These are phyloP conservation scores for Naematelia aurantialba DNA, from an alignment of 768 basidiomycete species.

Conservation along the genomic window DNA sequence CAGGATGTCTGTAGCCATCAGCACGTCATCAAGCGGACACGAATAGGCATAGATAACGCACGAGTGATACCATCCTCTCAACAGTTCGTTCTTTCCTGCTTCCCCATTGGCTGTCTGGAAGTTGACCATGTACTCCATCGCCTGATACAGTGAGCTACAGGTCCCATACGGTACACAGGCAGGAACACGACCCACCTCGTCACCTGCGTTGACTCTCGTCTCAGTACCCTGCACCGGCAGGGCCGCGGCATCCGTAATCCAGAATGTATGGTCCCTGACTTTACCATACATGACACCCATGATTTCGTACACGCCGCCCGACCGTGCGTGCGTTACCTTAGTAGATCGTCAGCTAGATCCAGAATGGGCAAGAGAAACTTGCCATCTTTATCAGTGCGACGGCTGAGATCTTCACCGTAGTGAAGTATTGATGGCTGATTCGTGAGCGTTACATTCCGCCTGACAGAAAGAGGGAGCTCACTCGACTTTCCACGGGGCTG, in stretches of 20 bases:
- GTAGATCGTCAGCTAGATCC: background rate
- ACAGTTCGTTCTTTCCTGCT: constrained; percentile 55
- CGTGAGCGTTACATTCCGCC: background rate
- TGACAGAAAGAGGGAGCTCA: constrained; percentile 45
- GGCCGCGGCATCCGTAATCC: constrained; percentile 93
- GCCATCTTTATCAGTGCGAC: constrained; percentile 58
- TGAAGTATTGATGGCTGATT: constrained; percentile 54
- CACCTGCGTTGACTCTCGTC: constrained; percentile 92
- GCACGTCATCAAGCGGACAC: background rate
- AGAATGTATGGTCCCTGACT: constrained; percentile 56
- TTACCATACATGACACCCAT: constrained; percentile 99
- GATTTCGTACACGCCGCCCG: constrained; percentile 95
- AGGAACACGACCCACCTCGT: constrained; percentile 55
- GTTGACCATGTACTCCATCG: constrained; percentile 97
- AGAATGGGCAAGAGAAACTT: constrained; percentile 7
- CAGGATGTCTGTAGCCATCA: constrained; percentile 63
- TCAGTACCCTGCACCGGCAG: constrained; percentile 97
- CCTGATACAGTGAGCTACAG: constrained; percentile 44
- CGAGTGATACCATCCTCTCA: constrained; percentile 50
- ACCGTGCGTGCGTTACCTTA: constrained; percentile 75
- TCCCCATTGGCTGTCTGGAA: constrained; percentile 77
- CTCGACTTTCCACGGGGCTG: constrained; percentile 84
- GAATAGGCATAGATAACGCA: constrained; percentile 12
- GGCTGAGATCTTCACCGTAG: constrained; percentile 55
- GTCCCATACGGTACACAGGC: background rate